Base-by-base conservation (phyloP, 176 grass and related monocot genomes). In the Aegilops sharonensis region DNA sequence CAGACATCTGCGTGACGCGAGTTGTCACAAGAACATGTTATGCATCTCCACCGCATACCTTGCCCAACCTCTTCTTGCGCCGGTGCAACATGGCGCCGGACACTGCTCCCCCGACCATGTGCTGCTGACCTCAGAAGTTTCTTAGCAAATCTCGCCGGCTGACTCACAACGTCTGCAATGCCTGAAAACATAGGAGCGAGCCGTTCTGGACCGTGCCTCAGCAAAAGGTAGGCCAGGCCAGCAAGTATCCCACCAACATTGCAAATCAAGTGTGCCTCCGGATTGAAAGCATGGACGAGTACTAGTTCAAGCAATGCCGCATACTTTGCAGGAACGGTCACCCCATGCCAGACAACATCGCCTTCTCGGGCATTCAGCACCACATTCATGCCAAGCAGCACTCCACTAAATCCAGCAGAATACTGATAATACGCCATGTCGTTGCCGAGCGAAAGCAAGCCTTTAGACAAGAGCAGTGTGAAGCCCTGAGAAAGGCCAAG, bases 211-310 rank as follows among this genome's bases (percentile, higher is more conserved):
- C 89, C 83, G 4, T 80, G 85, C 81, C 90, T 88, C 23, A 95
- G 75, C 30, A 76, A 75, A 68, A 99, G 87, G 54, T 96, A 99
- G 12, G 81, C 15, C n/a, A 99, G 70, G 35, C 97, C 97, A 30
- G 94, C 92, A 83, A 99, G 90, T 80, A 99, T 93, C 45, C 97
- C 97, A 24, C 97, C 81, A 5, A 99, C 89, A 85, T 96, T 91
- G 18, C 89, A 90, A 11, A 94, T 24, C 50, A 99, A 92, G 3
- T 85, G 92, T 48, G 91, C 78, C 14, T 84, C 89, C 3, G 97
- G 97, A 87, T 96, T 85, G 30, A 99, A 91, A 29, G 87, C 76
- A 81, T 99, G 92, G 63, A 94, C 89, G n/a, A 99, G 87, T 30
- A 99, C 24, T 57, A 96, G 81, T 88, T 99, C 94, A 23, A 89